A percentile compares a stretch with the other conserved stretches of the same genome.
phyloP scores from a whole-genome alignment of 1,284 basidiomycete species.

The Sanghuangporus baumii region DNA sequence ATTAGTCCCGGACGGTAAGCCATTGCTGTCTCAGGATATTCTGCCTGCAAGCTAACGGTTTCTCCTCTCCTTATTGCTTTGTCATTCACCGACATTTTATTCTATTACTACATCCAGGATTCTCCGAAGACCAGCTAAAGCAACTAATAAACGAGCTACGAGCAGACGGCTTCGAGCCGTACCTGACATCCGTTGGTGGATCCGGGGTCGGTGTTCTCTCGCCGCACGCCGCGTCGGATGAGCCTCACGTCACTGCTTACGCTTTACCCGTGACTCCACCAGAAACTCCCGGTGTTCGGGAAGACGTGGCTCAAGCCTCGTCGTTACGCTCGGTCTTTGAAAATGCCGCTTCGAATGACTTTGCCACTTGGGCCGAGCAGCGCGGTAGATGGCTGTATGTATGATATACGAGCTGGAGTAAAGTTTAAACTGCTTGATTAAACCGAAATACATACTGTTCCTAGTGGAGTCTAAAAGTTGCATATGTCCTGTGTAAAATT shows the following conservation, averaged over 20 bases:
- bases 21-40: slow-evolving; percentile 19
- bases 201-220: slow-evolving; percentile 84
- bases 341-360: slow-evolving; percentile 35
- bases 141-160: slow-evolving; percentile 56
- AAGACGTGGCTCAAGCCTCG: slow-evolving; percentile 19
- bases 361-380: slow-evolving; percentile 52
- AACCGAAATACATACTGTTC: too few species aligned
- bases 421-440: neutral
- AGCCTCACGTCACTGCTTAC: slow-evolving; percentile 22
- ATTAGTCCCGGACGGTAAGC: slow-evolving; percentile 78
- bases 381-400: slow-evolving; percentile 64
- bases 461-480: too few species aligned
- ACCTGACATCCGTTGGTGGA: slow-evolving; percentile 91
- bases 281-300: slow-evolving; percentile 33
- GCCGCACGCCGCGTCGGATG: slow-evolving; percentile 46
- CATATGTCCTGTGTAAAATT: too few species aligned
- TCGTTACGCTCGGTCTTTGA: slow-evolving; percentile 47
- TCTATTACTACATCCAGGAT: slow-evolving; percentile 39
- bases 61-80: neutral
- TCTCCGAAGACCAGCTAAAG: slow-evolving; percentile 52
- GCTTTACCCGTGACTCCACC: slow-evolving; percentile 23
- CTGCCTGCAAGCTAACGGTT: neutral
- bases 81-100: neutral
- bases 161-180: slow-evolving; percentile 73
- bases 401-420: slow-evolving; percentile 25